Evolutionary conservation across 1,139 yeast genomes (phyloP).

Genomic region (Suhomyces bokatorum): DNA sequence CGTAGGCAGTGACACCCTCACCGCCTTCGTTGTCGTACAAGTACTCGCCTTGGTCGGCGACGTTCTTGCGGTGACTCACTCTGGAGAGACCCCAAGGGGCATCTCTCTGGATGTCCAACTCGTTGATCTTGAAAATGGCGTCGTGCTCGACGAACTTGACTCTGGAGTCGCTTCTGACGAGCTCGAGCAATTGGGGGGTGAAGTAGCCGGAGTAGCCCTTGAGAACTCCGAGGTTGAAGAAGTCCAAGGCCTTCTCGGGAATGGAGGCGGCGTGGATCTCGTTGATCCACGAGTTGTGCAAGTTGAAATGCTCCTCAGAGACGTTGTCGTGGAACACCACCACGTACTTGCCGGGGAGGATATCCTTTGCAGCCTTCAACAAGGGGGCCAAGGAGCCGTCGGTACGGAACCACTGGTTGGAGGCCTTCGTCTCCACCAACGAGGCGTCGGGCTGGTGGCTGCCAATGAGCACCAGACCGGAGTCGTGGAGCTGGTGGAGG

Average conservation of each 20-base stretch:
- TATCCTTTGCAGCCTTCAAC: slow-evolving; percentile 7
- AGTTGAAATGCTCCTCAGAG: slow-evolving; percentile 18
- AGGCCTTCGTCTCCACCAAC: not conserved
- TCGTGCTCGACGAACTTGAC: slow-evolving; percentile 43
- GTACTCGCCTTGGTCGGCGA: slow-evolving; percentile 23
- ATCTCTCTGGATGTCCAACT: slow-evolving; percentile 37
- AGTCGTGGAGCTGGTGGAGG: not conserved
- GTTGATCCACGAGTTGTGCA: slow-evolving; percentile 9
- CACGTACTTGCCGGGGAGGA: slow-evolving; percentile 30
- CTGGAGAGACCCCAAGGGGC: slow-evolving; percentile 48
- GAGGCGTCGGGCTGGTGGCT: not conserved
- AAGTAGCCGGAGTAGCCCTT: slow-evolving; percentile 40
- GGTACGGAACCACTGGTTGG: not conserved
- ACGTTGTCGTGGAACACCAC: slow-evolving; percentile 37
- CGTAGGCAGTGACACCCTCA: slow-evolving; percentile 46
- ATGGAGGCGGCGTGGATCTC: slow-evolving; percentile 3
- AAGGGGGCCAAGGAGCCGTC: slow-evolving; percentile 9
- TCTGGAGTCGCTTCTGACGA: slow-evolving; percentile 28
- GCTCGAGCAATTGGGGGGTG: slow-evolving; percentile 27
- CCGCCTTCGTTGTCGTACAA: slow-evolving; percentile 43
- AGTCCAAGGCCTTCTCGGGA: slow-evolving; percentile 12
- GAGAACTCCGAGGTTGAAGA: slow-evolving; percentile 30
- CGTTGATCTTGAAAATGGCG: slow-evolving; percentile 31
- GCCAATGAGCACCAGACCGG: not conserved
- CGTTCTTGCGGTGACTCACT: slow-evolving; percentile 30